These are phyloP conservation scores for Leccinum griseonigrum DNA, from an alignment of 1,284 basidiomycete genomes.

Conservation along the genomic window DNA sequence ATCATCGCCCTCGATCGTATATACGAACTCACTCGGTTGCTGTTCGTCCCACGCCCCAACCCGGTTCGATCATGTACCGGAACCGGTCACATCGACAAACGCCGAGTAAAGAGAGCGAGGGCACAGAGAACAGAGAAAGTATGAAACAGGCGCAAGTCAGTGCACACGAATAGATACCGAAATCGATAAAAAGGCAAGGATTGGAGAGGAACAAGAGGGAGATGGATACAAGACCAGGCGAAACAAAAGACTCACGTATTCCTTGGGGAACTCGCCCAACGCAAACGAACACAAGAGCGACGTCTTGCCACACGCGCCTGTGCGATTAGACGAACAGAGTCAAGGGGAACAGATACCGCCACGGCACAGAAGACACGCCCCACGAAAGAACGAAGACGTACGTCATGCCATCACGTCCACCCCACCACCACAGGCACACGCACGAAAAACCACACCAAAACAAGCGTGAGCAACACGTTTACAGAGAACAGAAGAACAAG, in stretches of 20 bases:
- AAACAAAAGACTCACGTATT: slow-evolving; percentile 68
- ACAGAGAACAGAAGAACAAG: neutral
- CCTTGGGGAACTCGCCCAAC: slow-evolving; percentile 94
- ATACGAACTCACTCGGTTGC: neutral
- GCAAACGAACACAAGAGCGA: slow-evolving; percentile 88
- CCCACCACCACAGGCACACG: neutral
- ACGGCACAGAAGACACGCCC: neutral
- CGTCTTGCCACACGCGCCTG: slow-evolving; percentile 84
- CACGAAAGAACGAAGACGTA: neutral
- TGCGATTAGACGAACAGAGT: neutral
- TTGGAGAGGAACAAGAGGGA: neutral
- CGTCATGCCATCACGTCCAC: neutral
- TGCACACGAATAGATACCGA: neutral
- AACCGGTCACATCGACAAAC: neutral
- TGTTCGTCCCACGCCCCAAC: neutral
- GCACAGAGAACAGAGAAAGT: neutral
- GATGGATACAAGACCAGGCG: neutral
- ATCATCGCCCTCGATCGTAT: neutral
- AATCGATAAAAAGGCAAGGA: neutral
- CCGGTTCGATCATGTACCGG: neutral
- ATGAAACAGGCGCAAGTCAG: neutral
- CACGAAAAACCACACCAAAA: neutral
- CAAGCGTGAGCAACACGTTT: neutral
- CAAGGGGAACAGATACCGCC: no score
- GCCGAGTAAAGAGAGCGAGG: neutral